A percentile compares a stretch with the other conserved stretches of the same genome.
phyloP scores from a whole-genome alignment of 2,329 filamentous ascomycete genomes.

The Volutella citrinella region DNA sequence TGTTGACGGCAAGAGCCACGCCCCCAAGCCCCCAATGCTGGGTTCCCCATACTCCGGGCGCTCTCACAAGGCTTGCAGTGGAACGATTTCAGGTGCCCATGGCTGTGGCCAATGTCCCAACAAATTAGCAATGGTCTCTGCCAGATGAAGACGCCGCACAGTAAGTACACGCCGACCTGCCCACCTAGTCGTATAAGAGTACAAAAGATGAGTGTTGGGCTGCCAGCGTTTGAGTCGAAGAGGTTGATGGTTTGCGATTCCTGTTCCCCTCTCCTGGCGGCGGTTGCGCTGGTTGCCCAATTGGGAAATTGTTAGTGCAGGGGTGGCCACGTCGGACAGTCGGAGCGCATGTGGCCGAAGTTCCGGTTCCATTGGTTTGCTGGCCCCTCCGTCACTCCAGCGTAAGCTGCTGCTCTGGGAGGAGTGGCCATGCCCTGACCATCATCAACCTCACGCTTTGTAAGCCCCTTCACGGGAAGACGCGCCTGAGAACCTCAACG shows the following conservation, averaged over 20 bases:
- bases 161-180: no score
- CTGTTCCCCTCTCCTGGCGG: no score
- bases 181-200: no score
- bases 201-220: no score
- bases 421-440: slow-evolving; percentile 12
- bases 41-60: slow-evolving; percentile 7
- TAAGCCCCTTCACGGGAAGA: slow-evolving; percentile 19
- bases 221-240: not conserved
- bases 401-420: not conserved
- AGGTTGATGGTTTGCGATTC: no score
- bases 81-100: slow-evolving; percentile 18
- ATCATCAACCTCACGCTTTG: slow-evolving; percentile 19
- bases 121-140: no score
- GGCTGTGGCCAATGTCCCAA: slow-evolving; percentile 16
- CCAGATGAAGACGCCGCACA: no score
- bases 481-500: slow-evolving; percentile 8
- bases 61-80: slow-evolving; percentile 12
- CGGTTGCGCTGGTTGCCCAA: no score
- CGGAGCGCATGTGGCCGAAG: slow-evolving; percentile 17
- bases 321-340: not conserved
- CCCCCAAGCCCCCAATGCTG: slow-evolving; percentile 12
- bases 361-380: slow-evolving; percentile 16
- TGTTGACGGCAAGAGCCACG: slow-evolving; percentile 7
- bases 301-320: slow-evolving; percentile 19
- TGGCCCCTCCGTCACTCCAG: slow-evolving; percentile 14